A percentile compares a stretch with the other conserved stretches of the same genome.
phyloP scores from a whole-genome alignment of 306 rosid species.

The Medicago ruthenica region DNA sequence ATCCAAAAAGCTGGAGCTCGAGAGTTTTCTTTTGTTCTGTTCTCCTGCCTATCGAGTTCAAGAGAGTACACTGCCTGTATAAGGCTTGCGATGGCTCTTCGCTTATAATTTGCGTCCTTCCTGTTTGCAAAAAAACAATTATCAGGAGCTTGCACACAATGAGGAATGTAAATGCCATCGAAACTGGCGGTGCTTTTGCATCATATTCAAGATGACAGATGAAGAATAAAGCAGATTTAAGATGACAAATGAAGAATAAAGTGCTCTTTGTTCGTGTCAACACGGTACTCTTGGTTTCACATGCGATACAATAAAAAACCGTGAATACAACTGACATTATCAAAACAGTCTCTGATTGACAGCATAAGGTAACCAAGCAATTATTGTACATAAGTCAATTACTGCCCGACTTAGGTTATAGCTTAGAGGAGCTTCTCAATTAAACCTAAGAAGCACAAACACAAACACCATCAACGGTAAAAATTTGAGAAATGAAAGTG shows the following conservation, averaged over 20 bases:
- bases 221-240: slow-evolving; percentile 3
- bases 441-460: not conserved
- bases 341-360: not conserved
- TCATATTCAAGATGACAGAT: slow-evolving; percentile 17
- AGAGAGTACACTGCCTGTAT: slow-evolving; percentile 77
- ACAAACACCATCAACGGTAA: not conserved
- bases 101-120: slow-evolving; percentile 71
- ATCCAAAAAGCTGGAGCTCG: slow-evolving; percentile 83
- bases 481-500: not conserved
- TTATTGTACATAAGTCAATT: not conserved
- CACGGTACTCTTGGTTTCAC: slow-evolving; percentile 13
- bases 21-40: slow-evolving; percentile 57
- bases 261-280: slow-evolving; percentile 18
- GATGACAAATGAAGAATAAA: slow-evolving; percentile 25
- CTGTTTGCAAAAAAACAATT: slow-evolving; percentile 44
- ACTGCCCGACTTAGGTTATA: not conserved
- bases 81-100: slow-evolving; percentile 82
- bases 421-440: not conserved
- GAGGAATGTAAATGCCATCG: slow-evolving; percentile 14
- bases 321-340: slow-evolving; percentile 3
- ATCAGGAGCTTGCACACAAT: not conserved
- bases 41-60: slow-evolving; percentile 89
- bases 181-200: slow-evolving; percentile 7
- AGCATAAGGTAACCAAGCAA: not conserved
- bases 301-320: slow-evolving; percentile 2